These are phyloP conservation scores for Candida koratica DNA, from an alignment of 805 yeast species.

Conservation along the genomic window DNA sequence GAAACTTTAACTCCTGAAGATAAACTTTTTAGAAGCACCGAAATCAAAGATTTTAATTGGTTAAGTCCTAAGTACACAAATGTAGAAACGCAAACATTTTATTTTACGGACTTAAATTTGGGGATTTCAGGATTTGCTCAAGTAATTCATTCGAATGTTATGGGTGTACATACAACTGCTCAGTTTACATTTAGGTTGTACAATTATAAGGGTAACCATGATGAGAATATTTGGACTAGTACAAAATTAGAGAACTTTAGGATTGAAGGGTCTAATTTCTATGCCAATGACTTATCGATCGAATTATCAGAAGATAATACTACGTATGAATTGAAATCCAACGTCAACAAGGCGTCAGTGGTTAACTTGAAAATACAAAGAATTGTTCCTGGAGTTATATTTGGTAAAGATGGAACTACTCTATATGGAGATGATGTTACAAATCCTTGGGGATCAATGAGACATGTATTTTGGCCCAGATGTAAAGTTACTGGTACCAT, in stretches of 20 bases:
- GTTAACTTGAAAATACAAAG: constrained; percentile 66
- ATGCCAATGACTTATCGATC: constrained; percentile 69
- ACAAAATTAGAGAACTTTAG: constrained; percentile 79
- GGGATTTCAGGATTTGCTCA: constrained; percentile 86
- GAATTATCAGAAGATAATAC: constrained; percentile 53
- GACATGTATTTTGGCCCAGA: constrained; percentile 97
- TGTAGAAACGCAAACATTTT: constrained; percentile 94
- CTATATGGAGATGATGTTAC: constrained; percentile 77
- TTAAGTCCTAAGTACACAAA: constrained; percentile 71
- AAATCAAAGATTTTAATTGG: constrained; percentile 73
- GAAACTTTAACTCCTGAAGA: constrained; percentile 45
- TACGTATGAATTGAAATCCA: constrained; percentile 51
- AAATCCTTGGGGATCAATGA: constrained; percentile 96
- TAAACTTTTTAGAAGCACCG: constrained; percentile 50
- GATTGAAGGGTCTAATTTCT: constrained; percentile 70
- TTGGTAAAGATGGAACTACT: constrained; percentile 84
- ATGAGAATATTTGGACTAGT: constrained; percentile 78
- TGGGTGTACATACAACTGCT: constrained; percentile 84
- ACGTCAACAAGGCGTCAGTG: constrained; percentile 62
- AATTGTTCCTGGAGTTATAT: constrained; percentile 75
- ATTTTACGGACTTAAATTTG: constrained; percentile 60
- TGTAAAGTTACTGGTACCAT: constrained; percentile 66
- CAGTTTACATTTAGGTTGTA: constrained; percentile 88
- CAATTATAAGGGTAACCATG: constrained; percentile 44
- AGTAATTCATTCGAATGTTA: constrained; percentile 86